Percentiles rank a stretch among this genome's conserved stretches.
Conservation (phyloP, 495 filamentous ascomycete species). For the Neurospora sp. region DNA sequence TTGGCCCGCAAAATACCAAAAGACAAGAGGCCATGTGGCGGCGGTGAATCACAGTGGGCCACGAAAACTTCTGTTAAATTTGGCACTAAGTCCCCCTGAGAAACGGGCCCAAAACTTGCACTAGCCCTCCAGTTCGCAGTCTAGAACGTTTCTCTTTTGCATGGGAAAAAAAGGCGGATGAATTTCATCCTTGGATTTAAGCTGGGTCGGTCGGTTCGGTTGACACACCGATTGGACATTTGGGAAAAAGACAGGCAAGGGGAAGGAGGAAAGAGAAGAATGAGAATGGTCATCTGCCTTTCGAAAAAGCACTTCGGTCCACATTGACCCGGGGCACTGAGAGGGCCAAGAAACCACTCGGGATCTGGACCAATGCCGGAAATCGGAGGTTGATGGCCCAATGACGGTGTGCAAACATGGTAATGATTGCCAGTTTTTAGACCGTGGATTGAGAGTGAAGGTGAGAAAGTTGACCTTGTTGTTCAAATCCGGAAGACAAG, state of each 20-base stretch:
- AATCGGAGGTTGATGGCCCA: neutral
- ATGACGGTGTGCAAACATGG: neutral
- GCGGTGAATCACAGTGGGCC: neutral
- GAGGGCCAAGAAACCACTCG: neutral
- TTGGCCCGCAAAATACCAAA: neutral
- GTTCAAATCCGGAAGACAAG: neutral
- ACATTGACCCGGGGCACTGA: neutral
- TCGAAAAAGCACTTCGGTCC: neutral
- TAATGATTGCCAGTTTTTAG: neutral
- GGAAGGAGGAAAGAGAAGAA: neutral
- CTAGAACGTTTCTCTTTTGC: no score
- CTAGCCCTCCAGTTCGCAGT: no score
- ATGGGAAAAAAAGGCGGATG: no score
- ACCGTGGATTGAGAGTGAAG: neutral
- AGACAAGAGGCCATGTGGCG: neutral
- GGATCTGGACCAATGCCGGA: neutral
- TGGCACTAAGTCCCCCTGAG: neutral
- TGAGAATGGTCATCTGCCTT: neutral
- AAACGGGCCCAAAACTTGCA: no score
- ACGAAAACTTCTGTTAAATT: neutral
- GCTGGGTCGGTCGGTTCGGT: no score
- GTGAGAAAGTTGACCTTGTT: neutral
- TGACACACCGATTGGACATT: neutral
- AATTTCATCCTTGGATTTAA: no score
- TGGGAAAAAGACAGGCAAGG: neutral